A percentile compares a stretch with the other conserved stretches of the same genome.
Evolutionary conservation across 2,329 filamentous ascomycete genomes (phyloP).

Genomic region (Xylaria hypoxylon): DNA sequence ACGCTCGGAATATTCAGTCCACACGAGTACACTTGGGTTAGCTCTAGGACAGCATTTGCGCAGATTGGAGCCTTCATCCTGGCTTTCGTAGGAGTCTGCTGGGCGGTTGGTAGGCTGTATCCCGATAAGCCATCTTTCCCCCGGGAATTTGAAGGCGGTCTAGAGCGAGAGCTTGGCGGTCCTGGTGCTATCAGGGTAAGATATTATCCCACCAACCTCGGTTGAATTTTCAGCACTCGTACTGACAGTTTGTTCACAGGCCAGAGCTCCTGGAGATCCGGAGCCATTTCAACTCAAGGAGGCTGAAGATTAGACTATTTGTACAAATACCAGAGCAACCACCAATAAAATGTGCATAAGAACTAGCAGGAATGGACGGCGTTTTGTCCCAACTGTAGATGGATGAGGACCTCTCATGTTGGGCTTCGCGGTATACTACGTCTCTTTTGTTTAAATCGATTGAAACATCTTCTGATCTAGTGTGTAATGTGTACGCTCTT

Average conservation of each 20-base stretch:
- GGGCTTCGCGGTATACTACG: slow-evolving; percentile 19
- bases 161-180: slow-evolving; percentile 81
- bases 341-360: slow-evolving; percentile 24
- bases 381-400: not conserved
- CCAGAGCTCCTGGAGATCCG: slow-evolving; percentile 66
- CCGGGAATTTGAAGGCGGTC: slow-evolving; percentile 76
- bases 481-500: not conserved
- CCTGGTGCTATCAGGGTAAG: slow-evolving; percentile 73
- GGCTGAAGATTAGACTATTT: slow-evolving; percentile 42
- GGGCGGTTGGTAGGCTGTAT: slow-evolving; percentile 75
- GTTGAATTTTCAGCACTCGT: not conserved
- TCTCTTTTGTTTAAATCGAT: slow-evolving; percentile 33
- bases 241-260: slow-evolving; percentile 52
- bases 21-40: slow-evolving; percentile 87
- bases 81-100: slow-evolving; percentile 72
- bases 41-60: slow-evolving; percentile 74
- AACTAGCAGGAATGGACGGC: not conserved
- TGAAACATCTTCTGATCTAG: not conserved
- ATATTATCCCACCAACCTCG: slow-evolving; percentile 36
- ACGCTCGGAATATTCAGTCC: slow-evolving; percentile 89
- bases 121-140: slow-evolving; percentile 78
- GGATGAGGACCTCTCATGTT: slow-evolving; percentile 1
- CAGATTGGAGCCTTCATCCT: slow-evolving; percentile 77
- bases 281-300: slow-evolving; percentile 59
- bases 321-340: slow-evolving; percentile 33